A percentile compares a stretch with the other conserved stretches of the same genome.
Evolutionary conservation across 1,284 basidiomycete genomes (phyloP).

Genomic region (Pascua sp.): DNA sequence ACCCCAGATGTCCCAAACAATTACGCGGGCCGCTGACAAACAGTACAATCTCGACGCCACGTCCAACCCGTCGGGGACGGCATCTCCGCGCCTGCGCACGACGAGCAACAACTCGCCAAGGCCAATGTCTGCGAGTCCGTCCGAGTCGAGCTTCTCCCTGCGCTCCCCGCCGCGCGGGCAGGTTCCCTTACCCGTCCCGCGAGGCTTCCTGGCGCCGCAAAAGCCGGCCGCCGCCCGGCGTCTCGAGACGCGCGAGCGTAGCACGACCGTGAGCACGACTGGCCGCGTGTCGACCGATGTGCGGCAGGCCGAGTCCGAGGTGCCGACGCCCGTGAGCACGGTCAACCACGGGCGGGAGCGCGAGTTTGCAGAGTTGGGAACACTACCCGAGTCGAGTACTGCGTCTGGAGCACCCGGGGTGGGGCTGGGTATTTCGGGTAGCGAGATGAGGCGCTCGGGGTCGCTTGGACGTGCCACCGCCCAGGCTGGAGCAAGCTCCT

Average conservation of each 20-base stretch:
- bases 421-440: no score
- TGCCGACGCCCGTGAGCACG: no score
- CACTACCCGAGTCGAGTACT: no score
- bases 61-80: background rate
- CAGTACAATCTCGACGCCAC: conserved; percentile 8
- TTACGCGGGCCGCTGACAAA: conserved; percentile 3
- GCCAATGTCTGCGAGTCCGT: conserved; percentile 13
- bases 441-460: no score
- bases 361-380: no score
- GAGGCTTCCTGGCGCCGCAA: conserved; percentile 39
- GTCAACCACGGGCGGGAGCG: no score
- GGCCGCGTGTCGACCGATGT: conserved; percentile 6
- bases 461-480: no score
- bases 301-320: background rate
- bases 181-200: conserved; percentile 36
- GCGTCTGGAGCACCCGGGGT: no score
- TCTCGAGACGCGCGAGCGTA: conserved; percentile 30
- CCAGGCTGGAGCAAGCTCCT: no score
- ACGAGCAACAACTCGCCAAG: conserved; percentile 12
- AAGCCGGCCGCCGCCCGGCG: conserved; percentile 38
- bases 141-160: conserved; percentile 14
- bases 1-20: no score
- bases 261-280: conserved; percentile 16
- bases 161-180: conserved; percentile 27
- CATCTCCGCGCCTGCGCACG: conserved; percentile 1